Base-by-base conservation (phyloP, 2,329 filamentous ascomycete genomes). In the Orbilia quercus region DNA sequence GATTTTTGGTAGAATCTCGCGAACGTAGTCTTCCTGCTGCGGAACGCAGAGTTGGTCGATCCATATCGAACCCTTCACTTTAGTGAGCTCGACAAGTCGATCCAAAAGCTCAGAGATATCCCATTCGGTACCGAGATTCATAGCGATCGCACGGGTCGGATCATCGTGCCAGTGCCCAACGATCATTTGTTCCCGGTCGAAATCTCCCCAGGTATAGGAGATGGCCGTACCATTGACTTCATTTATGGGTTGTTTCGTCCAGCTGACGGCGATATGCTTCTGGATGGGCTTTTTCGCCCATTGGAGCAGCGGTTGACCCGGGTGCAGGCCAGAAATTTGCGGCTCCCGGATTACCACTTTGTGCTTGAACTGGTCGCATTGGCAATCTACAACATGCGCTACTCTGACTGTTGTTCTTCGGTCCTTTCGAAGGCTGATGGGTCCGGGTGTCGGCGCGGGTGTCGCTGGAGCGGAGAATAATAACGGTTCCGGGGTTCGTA, bases 171-270 rank as follows among this genome's bases (percentile, higher is more conserved):
- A 66, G 23, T 73, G 69, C 2, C 69, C 69, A 38, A 73, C 47
- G 23, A 73, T 62, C 69, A 73, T 53, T 2, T 73, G 65, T 38
- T 73, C 69, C 7, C 69, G 22, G 9, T 73, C 69, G 28, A 73
- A 73, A 25, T 73, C 69, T 14, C 69, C 69, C 69, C 69, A 73
- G 12, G 69, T 73, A 40, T 73, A 73, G 0, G 69, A 73, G n/a
- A 73, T 66, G 4, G 69, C 69, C 0, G 60, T 66, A 7, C 69
- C 69, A 9, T 38, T 54, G 22, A 66, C 44, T 42, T 66, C 60
- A 42, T 66, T 73, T 28, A 73, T 60, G 18, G 55, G 69, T 20
- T 62, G 20, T 40, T 73, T 73, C 7, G 60, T 73, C 60, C 60
- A 73, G 40, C 54, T 53, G 1, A 73, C 23, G 16, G 69, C 31